A percentile compares a stretch with the other conserved stretches of the same genome.
Evolutionary conservation across 1,139 yeast species (phyloP).

Genomic region (Suhomyces terraborum): DNA sequence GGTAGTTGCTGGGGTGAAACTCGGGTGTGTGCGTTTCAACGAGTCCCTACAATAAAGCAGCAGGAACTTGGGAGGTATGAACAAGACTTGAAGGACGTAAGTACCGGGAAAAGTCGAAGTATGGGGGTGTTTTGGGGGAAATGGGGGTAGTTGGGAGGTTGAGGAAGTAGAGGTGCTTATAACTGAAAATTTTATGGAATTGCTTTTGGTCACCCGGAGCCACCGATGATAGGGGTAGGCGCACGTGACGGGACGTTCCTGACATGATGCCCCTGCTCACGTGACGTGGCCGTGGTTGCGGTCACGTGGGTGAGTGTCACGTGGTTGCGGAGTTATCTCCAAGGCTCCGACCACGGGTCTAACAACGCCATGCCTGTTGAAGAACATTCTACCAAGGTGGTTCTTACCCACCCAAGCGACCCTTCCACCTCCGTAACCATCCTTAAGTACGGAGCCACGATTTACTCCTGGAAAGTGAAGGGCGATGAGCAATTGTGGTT

Average conservation of each 20-base stretch:
- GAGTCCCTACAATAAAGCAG: background rate
- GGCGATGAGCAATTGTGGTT: conserved; percentile 71
- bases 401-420: conserved; percentile 57
- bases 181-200: background rate
- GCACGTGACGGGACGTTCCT: conserved; percentile 2
- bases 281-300: background rate
- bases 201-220: conserved; percentile 4
- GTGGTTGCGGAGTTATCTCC: too few relatives aligned
- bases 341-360: too few relatives aligned
- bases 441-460: conserved; percentile 86
- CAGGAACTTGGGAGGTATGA: too few relatives aligned
- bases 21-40: conserved; percentile 2
- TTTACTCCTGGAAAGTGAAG: conserved; percentile 71
- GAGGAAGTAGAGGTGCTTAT: background rate
- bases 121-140: background rate
- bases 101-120: background rate
- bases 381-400: conserved; percentile 64
- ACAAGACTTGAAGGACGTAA: background rate
- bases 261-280: too few relatives aligned
- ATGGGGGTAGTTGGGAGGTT: background rate
- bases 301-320: background rate
- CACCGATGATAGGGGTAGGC: conserved; percentile 4
- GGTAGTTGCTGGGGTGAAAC: background rate
- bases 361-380: conserved; percentile 64
- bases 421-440: conserved; percentile 60